phyloP scores from a whole-genome alignment of 2,329 filamentous ascomycete genomes.

The Dissoconium aciculare region DNA sequence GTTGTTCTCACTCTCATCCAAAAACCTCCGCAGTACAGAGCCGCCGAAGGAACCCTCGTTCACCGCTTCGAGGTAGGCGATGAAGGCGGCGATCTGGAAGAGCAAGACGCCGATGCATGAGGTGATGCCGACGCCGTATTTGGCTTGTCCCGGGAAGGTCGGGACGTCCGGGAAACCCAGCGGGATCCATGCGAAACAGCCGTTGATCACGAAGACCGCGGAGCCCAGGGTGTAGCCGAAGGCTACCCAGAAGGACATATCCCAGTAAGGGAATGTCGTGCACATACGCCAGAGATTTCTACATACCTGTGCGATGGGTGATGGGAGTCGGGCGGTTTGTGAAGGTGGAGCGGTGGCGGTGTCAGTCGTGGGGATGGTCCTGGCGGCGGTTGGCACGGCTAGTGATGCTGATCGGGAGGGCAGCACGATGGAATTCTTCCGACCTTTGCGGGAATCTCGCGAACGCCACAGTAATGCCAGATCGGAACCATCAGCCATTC shows the following conservation, averaged over 20 bases:
- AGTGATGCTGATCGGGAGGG: too few relatives aligned
- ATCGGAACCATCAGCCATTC: constrained; percentile 8
- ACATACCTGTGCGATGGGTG: constrained; percentile 2
- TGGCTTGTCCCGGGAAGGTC: constrained; percentile 8
- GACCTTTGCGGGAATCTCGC: constrained; percentile 15
- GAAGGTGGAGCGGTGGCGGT: constrained; percentile 1
- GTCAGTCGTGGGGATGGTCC: neutral
- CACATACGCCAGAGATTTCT: constrained; percentile 13
- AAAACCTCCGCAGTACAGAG: constrained; percentile 14
- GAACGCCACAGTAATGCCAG: constrained; percentile 13
- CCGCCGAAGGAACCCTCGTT: constrained; percentile 20
- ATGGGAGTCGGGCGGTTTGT: constrained; percentile 1
- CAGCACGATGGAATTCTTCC: constrained; percentile 14
- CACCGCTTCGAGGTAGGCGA: constrained; percentile 20
- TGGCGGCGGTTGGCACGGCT: neutral
- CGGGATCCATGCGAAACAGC: constrained; percentile 14
- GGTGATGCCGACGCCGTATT: constrained; percentile 12
- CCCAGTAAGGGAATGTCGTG: constrained; percentile 19
- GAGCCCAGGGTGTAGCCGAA: constrained; percentile 18
- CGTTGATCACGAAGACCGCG: constrained; percentile 16
- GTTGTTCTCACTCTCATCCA: constrained; percentile 13
- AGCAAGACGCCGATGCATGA: constrained; percentile 19
- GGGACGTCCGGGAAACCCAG: constrained; percentile 11
- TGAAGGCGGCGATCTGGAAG: constrained; percentile 18
- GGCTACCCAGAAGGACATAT: constrained; percentile 20